Evolutionary conservation across 192 early-diverging fungal genomes (phyloP), one percentile per base, ranked within the genome.

Genomic region (Podila horticola): DNA sequence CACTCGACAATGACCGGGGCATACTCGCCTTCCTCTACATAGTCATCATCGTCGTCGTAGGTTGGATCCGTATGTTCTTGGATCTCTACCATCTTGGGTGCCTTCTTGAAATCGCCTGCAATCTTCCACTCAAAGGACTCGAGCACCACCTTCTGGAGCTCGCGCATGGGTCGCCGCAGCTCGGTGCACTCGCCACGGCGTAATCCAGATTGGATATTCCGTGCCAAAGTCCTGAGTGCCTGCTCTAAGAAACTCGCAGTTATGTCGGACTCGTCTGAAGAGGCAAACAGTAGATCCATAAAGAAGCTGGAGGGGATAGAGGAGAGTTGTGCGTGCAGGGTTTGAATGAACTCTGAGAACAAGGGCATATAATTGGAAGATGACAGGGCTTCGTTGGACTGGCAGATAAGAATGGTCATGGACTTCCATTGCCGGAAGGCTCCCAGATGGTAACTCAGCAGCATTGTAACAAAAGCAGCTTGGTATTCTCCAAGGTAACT

Each of bases 391-490:
- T 63, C 30, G 6, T 29, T 63, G 28, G 71, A 90, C 76, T 67
- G 91, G 58, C 67, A 86, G 62, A 48, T 83, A 55, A 31, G 75
- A 26, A 50, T 93, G 28, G 85, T 94, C 95, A 71, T 91, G 88
- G 67, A 89, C 85, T 74, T 88, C 86, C 31, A 90, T 83, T 33
- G 94, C 49, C 77, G 66, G 60, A 81, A 81, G 0, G 77, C 77
- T 5, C 77, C 77, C 12, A 81, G 57, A 45, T 81, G 77, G 19
- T 81, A 81, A 22, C 77, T 73, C 29, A 81, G 36, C 13, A 62
- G 90, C 86, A 67, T 95, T 88, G 38, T 86, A 55, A 77, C 92
- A 92, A 81, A 96, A 91, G 75, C 94, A 91, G 36, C 81, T 64
- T 29, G 92, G 90, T 71, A 94, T 66, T 91, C 92, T 64, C 87